phyloP scores from a whole-genome alignment of 257 asterid species.

The Asclepias syriaca region DNA sequence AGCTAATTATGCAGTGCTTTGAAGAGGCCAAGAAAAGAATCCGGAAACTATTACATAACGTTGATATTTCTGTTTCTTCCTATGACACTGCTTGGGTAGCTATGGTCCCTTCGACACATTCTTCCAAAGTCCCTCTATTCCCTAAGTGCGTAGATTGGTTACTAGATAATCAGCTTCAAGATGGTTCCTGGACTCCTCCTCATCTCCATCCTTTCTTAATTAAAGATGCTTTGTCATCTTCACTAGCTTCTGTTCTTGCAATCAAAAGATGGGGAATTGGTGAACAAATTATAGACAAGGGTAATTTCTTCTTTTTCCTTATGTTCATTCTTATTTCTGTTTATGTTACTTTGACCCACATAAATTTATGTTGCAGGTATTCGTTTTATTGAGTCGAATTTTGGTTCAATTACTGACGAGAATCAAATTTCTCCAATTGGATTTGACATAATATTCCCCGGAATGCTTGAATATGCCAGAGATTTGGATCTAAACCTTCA shows the following conservation, averaged over 20 bases:
- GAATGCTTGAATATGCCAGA: conserved; percentile 75
- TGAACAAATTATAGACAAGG: conserved; percentile 51
- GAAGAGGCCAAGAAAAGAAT: conserved; percentile 57
- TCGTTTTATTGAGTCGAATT: conserved; percentile 55
- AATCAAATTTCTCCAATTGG: conserved; percentile 66
- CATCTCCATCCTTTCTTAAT: conserved; percentile 51
- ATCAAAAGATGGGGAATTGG: conserved; percentile 81
- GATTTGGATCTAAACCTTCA: conserved; percentile 47
- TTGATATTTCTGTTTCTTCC: conserved; percentile 62
- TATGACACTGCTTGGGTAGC: conserved; percentile 99
- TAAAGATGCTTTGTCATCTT: conserved; percentile 72
- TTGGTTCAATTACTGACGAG: conserved; percentile 40
- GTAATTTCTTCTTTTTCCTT: conserved; percentile 24
- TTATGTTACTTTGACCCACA: conserved; percentile 1
- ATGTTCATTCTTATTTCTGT: not conserved
- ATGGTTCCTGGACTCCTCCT: conserved; percentile 92
- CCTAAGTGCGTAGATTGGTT: conserved; percentile 71
- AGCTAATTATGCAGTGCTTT: conserved; percentile 30
- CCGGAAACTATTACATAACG: conserved; percentile 36
- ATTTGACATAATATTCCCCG: conserved; percentile 64
- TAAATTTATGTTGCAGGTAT: conserved; percentile 38
- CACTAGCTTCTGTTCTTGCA: conserved; percentile 85
- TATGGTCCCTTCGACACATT: conserved; percentile 85
- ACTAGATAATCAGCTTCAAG: conserved; percentile 58
- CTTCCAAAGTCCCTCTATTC: conserved; percentile 54